A percentile compares a stretch with the other conserved stretches of the same genome.
These are phyloP conservation scores for Spathaspora sp. DNA, from an alignment of 805 yeast genomes.

Conservation along the genomic window DNA sequence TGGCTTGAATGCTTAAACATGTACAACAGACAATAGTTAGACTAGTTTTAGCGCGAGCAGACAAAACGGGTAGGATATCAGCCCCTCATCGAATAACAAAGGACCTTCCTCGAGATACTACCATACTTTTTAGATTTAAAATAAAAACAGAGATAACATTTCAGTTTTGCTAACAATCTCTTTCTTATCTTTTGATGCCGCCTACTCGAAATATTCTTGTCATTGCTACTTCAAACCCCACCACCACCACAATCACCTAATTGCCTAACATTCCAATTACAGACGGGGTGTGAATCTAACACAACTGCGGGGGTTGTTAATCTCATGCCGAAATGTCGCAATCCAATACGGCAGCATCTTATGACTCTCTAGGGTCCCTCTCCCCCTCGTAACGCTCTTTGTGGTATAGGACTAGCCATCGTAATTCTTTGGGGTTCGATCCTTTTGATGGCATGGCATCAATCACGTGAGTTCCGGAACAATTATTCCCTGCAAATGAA, in stretches of 20 bases:
- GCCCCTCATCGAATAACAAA: no score
- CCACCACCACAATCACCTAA: background rate
- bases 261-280: background rate
- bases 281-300: background rate
- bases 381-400: background rate
- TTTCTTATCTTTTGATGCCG: background rate
- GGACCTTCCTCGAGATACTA: no score
- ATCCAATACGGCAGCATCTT: background rate
- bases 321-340: background rate
- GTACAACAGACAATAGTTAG: no score
- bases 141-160: no score
- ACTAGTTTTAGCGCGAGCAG: no score
- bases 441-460: background rate
- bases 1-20: no score
- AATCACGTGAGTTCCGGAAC: background rate
- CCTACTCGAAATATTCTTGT: background rate
- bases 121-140: no score
- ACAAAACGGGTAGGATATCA: no score
- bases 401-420: background rate
- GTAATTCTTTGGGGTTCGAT: background rate
- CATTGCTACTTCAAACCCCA: no score
- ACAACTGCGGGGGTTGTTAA: background rate
- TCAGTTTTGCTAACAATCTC: no score
- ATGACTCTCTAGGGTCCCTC: background rate
- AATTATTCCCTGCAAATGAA: background rate